A percentile compares a stretch with the other conserved stretches of the same genome.
These are phyloP conservation scores for Cercospora beticola DNA, from an alignment of 2,329 filamentous ascomycete genomes.

Conservation along the genomic window DNA sequence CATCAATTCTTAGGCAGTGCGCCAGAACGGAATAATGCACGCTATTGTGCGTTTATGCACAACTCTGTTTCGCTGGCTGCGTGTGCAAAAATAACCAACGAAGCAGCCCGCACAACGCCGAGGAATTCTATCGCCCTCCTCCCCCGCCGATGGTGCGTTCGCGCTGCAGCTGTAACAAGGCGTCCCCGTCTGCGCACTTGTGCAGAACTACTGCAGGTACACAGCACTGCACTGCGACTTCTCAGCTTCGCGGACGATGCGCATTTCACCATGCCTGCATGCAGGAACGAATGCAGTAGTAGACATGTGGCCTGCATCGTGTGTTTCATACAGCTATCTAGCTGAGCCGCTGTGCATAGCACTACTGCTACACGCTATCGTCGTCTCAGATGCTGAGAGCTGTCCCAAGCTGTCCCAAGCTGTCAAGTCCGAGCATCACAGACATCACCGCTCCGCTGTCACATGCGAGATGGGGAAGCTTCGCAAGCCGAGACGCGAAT, in stretches of 20 bases:
- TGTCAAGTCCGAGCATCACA: background rate
- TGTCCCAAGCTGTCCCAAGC: background rate
- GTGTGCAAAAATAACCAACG: background rate
- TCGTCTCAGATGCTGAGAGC: background rate
- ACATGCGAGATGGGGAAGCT: background rate
- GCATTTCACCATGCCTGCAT: background rate
- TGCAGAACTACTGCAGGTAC: conserved; percentile 27
- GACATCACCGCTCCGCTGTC: background rate
- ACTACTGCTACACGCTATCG: background rate
- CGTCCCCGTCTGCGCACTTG: background rate
- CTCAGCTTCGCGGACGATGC: background rate
- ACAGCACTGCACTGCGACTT: background rate
- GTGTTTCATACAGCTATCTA: background rate
- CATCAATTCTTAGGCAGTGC: background rate
- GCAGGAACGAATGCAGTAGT: background rate
- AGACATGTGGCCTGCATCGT: background rate
- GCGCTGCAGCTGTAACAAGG: background rate
- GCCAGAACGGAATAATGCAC: conserved; percentile 5
- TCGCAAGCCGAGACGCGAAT: background rate
- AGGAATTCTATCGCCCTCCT: background rate
- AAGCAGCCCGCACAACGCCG: background rate
- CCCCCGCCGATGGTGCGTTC: background rate
- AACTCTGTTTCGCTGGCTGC: background rate
- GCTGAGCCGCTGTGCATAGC: background rate
- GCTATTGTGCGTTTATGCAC: conserved; percentile 5